phyloP scores from a whole-genome alignment of 352 stramenopile species.

The Aphanomyces astaci region DNA sequence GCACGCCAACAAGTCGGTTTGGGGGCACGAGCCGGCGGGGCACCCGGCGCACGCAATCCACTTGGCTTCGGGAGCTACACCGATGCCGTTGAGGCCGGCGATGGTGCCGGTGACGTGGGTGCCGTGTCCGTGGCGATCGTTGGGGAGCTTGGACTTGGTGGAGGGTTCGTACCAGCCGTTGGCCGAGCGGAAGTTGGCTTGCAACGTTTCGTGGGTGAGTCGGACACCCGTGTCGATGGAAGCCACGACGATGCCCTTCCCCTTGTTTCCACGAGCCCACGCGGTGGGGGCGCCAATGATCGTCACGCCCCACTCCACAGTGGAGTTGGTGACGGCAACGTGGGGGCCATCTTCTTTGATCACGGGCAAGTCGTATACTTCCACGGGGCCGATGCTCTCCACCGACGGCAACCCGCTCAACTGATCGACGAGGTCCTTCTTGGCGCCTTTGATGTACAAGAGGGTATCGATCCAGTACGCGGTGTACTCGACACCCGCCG shows the following conservation, averaged over 20 bases:
- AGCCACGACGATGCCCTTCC: background rate
- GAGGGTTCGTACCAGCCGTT: slow-evolving; percentile 42
- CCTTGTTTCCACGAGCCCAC: background rate
- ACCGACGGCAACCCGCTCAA: no score
- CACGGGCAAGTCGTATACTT: no score
- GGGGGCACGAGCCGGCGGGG: slow-evolving; percentile 22
- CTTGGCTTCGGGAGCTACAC: slow-evolving; percentile 24
- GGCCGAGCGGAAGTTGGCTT: background rate
- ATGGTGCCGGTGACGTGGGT: slow-evolving; percentile 30
- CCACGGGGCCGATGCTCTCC: no score
- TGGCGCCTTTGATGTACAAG: no score
- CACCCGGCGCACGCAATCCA: slow-evolving; percentile 33
- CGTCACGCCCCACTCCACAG: no score
- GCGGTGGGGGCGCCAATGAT: slow-evolving; percentile 43
- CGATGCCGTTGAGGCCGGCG: slow-evolving; percentile 26
- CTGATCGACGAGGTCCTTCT: no score
- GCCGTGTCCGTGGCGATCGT: slow-evolving; percentile 31
- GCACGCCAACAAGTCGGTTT: slow-evolving; percentile 26
- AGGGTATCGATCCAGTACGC: no score
- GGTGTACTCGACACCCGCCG: no score
- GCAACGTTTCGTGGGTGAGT: background rate
- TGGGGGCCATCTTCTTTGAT: background rate
- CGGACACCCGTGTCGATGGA: background rate
- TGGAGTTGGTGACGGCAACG: background rate
- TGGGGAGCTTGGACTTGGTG: slow-evolving; percentile 27